phyloP scores from a whole-genome alignment of 1,284 basidiomycete species.

The Xerocomus minutiporus region DNA sequence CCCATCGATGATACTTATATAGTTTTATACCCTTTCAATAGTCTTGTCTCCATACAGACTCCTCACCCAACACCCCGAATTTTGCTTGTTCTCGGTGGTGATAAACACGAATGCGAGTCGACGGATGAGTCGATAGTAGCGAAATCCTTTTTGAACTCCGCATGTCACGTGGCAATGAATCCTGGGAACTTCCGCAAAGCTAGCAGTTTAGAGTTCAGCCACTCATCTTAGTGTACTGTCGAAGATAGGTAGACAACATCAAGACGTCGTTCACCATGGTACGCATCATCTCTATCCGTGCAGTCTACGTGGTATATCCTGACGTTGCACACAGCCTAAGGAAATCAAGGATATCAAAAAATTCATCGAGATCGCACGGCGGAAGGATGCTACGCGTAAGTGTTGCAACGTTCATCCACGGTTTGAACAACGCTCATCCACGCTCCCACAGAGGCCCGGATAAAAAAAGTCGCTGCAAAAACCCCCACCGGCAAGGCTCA shows the following conservation, averaged over 20 bases:
- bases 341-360: conserved; percentile 98
- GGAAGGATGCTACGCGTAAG: conserved; percentile 78
- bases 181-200: conserved; percentile 24
- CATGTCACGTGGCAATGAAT: too few relatives aligned
- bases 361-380: conserved; percentile 95
- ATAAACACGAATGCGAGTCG: too few relatives aligned
- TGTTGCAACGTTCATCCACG: conserved; percentile 9
- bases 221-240: conserved; percentile 2
- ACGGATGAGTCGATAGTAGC: too few relatives aligned
- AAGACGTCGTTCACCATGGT: conserved; percentile 24
- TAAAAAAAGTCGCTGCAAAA: conserved; percentile 86
- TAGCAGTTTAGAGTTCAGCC: conserved; percentile 34
- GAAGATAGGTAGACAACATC: not conserved
- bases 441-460: conserved; percentile 71
- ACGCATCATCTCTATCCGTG: not conserved
- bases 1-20: not conserved
- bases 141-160: too few relatives aligned
- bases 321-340: conserved; percentile 67
- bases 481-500: conserved; percentile 69
- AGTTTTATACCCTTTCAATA: not conserved
- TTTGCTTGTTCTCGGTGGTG: too few relatives aligned
- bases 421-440: conserved; percentile 8
- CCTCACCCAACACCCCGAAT: too few relatives aligned
- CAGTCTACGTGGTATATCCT: not conserved
- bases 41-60: too few relatives aligned